Base-by-base conservation (phyloP, 495 filamentous ascomycete species). In the Wilcoxina mikolae region DNA sequence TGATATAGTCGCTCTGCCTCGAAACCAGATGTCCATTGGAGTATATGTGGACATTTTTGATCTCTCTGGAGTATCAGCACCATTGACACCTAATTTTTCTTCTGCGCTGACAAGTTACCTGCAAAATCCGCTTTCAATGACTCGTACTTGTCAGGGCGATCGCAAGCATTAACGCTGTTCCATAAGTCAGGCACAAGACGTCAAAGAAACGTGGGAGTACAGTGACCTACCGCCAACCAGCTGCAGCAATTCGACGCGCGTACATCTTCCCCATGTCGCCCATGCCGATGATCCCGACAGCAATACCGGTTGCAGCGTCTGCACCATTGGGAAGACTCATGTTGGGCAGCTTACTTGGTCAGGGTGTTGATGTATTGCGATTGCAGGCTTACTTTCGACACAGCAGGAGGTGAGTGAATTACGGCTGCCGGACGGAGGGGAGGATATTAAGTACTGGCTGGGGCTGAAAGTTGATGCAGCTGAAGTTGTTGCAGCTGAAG, bases 231-330 rank as follows among this genome's bases (percentile, higher is more conserved):
- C 84, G 94, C 91, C 91, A 98, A 55, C 93, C 91, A 57, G 90
- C 90, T 61, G 72, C 74, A 65, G 87, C 86, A 62, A 98, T 76
- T 61, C 81, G 76, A 63, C 84, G 75, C 60, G 93, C 84, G 71
- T 98, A 98, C 93, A 98, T 94, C 78, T 86, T 95, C 68, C 91
- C 91, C 91, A 98, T 98, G 62, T 95, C 88, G 22, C 91, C 91
- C 88, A 98, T 95, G 28, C 91, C 91, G 65, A 98, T 95, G 60
- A 98, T 87, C 63, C 91, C 91, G 57, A 96, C 78, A 15, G 46
- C 46, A 27, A 49, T 20, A 20, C 22, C 46, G 7, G 7, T 18
- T 20, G 17, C n/a, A n/a, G n/a, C n/a, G n/a, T n/a, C n/a, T n/a
- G n/a, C n/a, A n/a, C n/a, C n/a, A n/a, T n/a, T n/a, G n/a, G n/a